Base-by-base conservation (phyloP, 352 stramenopile species). In the Saprolegnia diclina region DNA sequence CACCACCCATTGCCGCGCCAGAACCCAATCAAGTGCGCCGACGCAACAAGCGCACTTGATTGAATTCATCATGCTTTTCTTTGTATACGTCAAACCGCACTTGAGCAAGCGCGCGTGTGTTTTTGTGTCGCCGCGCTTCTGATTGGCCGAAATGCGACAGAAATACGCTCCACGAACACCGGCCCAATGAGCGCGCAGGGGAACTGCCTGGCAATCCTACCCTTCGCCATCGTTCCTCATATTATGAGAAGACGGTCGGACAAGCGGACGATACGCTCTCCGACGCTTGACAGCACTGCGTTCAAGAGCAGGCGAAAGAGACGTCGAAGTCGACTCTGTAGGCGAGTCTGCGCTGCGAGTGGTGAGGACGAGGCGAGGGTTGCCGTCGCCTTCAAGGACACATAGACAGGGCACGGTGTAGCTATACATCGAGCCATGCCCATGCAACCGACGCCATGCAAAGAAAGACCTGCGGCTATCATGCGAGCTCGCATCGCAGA, bases 1-100 rank as follows among this genome's bases (percentile, higher is more conserved):
- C 38, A 38, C 63, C 63, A 69, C 42, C 63, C 63, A 69, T 52
- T 69, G 63, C 29, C 19, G 38, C 24, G 37, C 24, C 56, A 9
- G 22, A 9, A 16, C 53, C 61, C 21, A 5, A 5, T 57, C 4
- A 69, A 69, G 62, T 67, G 38, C 63, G 48, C 18, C 45, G 40
- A 42, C 22, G 26, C n/a, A 4, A 26, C 26, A 4, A 7, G 6
- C 62, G 44, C 59, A 69, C 63, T 69, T 69, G n/a, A 62, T 16
- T 40, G 40, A 19, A 5, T 24, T 19, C 2, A 48, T 55, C 11
- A 38, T 5, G 44, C 59, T 62, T 45, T 62, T 62, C 18, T 62
- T 26, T 40, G 40, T 6, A n/a, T 24, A 38, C 19, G 18, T 55
- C 11, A 37, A 35, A 35, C 29, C 46, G 46, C 46, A 54, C 46